Conservation (phyloP, 1,284 basidiomycete species). For the Ustilago shanxiensis region DNA sequence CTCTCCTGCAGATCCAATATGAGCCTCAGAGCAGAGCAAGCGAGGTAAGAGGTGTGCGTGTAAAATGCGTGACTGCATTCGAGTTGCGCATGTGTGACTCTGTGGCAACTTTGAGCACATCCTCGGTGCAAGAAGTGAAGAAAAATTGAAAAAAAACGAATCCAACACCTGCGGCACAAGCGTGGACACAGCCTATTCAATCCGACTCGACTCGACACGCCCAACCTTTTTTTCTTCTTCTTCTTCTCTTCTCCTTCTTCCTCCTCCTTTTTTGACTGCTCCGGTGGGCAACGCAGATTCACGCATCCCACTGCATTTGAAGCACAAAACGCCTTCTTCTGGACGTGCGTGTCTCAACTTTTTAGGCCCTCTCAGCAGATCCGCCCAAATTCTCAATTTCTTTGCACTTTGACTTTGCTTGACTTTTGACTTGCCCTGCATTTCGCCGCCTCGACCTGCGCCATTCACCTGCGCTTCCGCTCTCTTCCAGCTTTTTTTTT, state of each 20-base stretch:
- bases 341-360: slow-evolving; percentile 4
- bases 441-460: slow-evolving; percentile 13
- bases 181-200: not conserved
- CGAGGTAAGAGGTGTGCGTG: not conserved
- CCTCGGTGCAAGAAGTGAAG: slow-evolving; percentile 4
- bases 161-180: slow-evolving; percentile 2
- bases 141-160: not conserved
- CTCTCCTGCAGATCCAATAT: slow-evolving; percentile 2
- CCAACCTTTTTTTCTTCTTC: slow-evolving; percentile 1
- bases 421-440: slow-evolving; percentile 25
- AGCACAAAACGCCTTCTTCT: not conserved
- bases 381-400: not conserved
- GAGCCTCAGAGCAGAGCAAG: not conserved
- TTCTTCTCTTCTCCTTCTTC: not conserved
- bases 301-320: not conserved
- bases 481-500: slow-evolving; percentile 13
- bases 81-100: not conserved
- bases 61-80: slow-evolving; percentile 9
- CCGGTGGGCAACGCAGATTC: not conserved
- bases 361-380: slow-evolving; percentile 2
- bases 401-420: slow-evolving; percentile 2
- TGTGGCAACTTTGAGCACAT: slow-evolving; percentile 4
- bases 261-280: not conserved
- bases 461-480: slow-evolving; percentile 22
- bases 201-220: not conserved